Evolutionary conservation across 768 basidiomycete species (phyloP).

Genomic region (Pulveroboletus sp.): DNA sequence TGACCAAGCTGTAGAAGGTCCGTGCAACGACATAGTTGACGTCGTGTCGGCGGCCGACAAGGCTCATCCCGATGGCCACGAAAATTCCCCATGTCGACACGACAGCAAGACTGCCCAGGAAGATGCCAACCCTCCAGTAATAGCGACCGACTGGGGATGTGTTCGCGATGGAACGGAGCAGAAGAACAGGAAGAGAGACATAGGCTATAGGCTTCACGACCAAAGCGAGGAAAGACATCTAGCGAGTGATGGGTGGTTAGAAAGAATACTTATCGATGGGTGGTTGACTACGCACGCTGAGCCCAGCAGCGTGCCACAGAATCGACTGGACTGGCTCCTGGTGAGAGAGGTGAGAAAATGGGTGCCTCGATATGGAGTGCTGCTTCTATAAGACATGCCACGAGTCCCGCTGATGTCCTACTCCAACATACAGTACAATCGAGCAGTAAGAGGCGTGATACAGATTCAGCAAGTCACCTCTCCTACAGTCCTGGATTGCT

Average conservation of each 20-base stretch:
- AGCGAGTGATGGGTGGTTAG: conserved; percentile 15
- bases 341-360: conserved; percentile 31
- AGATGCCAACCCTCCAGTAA: conserved; percentile 69
- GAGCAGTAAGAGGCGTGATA: background rate
- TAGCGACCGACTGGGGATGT: conserved; percentile 57
- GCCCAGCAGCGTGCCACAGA: conserved; percentile 21
- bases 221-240: conserved; percentile 60
- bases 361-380: conserved; percentile 3
- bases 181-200: conserved; percentile 64
- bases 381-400: background rate
- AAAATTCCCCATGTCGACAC: conserved; percentile 71
- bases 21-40: conserved; percentile 81
- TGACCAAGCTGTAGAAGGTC: conserved; percentile 70
- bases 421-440: background rate
- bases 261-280: conserved; percentile 11
- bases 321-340: conserved; percentile 11
- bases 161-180: conserved; percentile 56
- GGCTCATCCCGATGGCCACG: conserved; percentile 58
- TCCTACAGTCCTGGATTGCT: background rate
- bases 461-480: background rate
- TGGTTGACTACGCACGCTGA: conserved; percentile 21
- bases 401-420: background rate
- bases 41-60: conserved; percentile 68
- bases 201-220: conserved; percentile 73
- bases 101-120: conserved; percentile 63